Evolutionary conservation across 2,329 filamentous ascomycete genomes (phyloP), one percentile per base, ranked within the genome.

Genomic region (Cytospora mali): DNA sequence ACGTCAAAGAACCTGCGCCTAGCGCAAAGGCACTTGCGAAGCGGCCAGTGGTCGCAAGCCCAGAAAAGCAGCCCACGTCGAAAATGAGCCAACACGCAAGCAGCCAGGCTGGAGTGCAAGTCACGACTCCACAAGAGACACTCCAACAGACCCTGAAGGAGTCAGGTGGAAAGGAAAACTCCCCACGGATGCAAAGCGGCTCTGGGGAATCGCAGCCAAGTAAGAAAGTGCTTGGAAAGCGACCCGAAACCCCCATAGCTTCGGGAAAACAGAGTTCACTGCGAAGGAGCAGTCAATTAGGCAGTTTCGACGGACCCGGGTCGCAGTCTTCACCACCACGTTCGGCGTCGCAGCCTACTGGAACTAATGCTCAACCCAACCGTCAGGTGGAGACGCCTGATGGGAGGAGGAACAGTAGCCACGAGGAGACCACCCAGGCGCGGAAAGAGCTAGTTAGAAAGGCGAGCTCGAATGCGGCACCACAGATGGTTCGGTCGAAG

Each of bases 11-110:
- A 16, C 59, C 57, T 18, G 64, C 62, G 2, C 54, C 75, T 60
- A 82, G 79, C 66, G 73, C 76, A 18, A 84, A 83, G 68, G 77
- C 80, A 25, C 75, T 77, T 13, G 82, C 81, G 3, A 85, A 85
- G 65, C 78, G 76, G 54, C 79, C 80, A 11, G 67, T 56, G 11
- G 66, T 50, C 31, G 1, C 39, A n/a, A 39, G n/a, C 7, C 21
- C 50, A 16, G 42, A 27, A 16, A 61, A 53, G 16, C 61, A 60
- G 39, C 27, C 49, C 11, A 23, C 54, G 39, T 51, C 28, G 9
- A 60, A 39, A 7, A 56, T 27, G 6, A 58, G 54, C 42, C 61
- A 50, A 42, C 56, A 65, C 23, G 23, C 55, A n/a, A 16, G 29
- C 11, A 23, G 13, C 16, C 56, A 51, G 23, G 39, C 14, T 25